Evolutionary conservation across 2,329 filamentous ascomycete species (phyloP).

Genomic region (Verticillium nonalfalfae): DNA sequence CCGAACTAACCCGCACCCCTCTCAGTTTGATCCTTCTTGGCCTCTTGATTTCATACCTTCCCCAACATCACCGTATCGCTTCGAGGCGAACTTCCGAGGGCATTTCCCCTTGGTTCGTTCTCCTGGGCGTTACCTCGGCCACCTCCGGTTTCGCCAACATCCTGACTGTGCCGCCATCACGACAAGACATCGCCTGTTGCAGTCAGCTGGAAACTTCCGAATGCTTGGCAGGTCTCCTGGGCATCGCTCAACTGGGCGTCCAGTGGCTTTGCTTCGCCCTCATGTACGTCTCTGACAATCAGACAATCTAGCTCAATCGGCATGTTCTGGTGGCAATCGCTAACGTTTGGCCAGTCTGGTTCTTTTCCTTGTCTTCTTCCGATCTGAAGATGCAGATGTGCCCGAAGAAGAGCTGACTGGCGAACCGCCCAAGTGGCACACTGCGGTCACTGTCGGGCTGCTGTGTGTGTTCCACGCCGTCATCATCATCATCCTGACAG

Average conservation of each 20-base stretch:
- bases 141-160: constrained; percentile 91
- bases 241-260: constrained; percentile 82
- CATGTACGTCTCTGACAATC: constrained; percentile 56
- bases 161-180: constrained; percentile 75
- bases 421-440: constrained; percentile 64
- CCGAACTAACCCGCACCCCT: constrained; percentile 11
- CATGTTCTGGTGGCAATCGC: not conserved
- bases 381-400: constrained; percentile 49
- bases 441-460: constrained; percentile 68
- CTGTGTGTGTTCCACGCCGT: constrained; percentile 71
- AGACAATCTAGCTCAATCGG: too few relatives aligned
- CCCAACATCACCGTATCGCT: constrained; percentile 91
- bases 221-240: constrained; percentile 78
- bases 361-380: constrained; percentile 93
- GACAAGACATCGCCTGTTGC: constrained; percentile 81
- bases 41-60: constrained; percentile 87
- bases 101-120: constrained; percentile 90
- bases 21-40: constrained; percentile 70
- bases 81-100: constrained; percentile 80
- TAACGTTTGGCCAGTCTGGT: constrained; percentile 55
- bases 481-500: constrained; percentile 61
- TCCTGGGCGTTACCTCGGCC: constrained; percentile 86
- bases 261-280: constrained; percentile 90
- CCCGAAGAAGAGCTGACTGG: constrained; percentile 42
- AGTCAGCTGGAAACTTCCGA: constrained; percentile 73